A percentile compares a stretch with the other conserved stretches of the same genome.
phyloP scores from a whole-genome alignment of 2,329 filamentous ascomycete species.

The Aspergillus candidus region DNA sequence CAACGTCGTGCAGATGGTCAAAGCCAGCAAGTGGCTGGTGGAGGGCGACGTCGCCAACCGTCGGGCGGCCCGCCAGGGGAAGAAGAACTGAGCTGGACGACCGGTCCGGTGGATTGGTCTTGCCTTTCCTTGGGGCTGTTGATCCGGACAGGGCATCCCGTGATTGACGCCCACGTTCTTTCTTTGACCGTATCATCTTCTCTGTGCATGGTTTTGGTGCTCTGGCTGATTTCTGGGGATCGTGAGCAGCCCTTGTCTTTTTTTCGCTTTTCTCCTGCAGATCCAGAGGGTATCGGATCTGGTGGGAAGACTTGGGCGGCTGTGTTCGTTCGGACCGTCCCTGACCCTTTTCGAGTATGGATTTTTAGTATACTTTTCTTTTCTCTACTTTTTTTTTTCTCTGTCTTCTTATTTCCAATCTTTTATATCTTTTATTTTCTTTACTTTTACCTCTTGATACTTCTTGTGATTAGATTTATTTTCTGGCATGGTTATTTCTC shows the following conservation, averaged over 20 bases:
- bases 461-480: constrained; percentile 11
- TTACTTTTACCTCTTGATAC: not conserved
- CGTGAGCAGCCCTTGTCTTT: constrained; percentile 7
- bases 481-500: not conserved
- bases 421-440: constrained; percentile 2
- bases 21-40: constrained; percentile 85
- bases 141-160: not conserved
- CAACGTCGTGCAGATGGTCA: constrained; percentile 89
- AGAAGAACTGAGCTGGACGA: constrained; percentile 18
- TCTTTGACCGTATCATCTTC: constrained; percentile 7
- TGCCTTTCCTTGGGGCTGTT: not conserved
- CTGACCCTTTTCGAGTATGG: constrained; percentile 7
- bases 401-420: constrained; percentile 2
- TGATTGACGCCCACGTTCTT: constrained; percentile 7
- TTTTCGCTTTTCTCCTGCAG: constrained; percentile 11
- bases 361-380: constrained; percentile 2
- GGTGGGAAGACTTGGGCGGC: no score
- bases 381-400: constrained; percentile 1
- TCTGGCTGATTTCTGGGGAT: constrained; percentile 20
- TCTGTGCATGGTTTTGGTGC: constrained; percentile 29
- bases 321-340: constrained; percentile 10
- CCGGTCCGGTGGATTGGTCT: not conserved
- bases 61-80: constrained; percentile 40
- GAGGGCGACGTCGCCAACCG: constrained; percentile 76
- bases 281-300: constrained; percentile 3